Conservation (phyloP, 768 basidiomycete species). For the Boletellus ananiceps region DNA sequence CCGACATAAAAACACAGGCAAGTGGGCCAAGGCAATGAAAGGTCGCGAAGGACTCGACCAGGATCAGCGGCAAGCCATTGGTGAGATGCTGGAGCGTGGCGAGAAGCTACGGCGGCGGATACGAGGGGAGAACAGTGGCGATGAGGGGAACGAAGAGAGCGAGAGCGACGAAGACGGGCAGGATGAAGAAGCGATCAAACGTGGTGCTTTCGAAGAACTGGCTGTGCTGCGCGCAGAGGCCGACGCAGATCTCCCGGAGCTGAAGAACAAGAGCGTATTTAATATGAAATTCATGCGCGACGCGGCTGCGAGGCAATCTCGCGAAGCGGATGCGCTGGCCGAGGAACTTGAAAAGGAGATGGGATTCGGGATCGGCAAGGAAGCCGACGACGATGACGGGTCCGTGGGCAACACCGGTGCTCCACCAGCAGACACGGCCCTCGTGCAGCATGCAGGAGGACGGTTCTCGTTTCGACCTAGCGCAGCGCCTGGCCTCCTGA, state of each 20-base stretch:
- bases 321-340: conserved; percentile 52
- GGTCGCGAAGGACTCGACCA: conserved; percentile 62
- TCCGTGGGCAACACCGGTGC: conserved; percentile 27
- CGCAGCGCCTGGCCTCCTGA: conserved; percentile 16
- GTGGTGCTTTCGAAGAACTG: conserved; percentile 75
- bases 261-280: conserved; percentile 67
- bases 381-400: conserved; percentile 28
- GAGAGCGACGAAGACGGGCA: conserved; percentile 35
- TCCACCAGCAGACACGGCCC: conserved; percentile 30
- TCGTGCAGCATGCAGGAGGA: conserved; percentile 60
- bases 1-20: conserved; percentile 81
- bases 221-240: conserved; percentile 42
- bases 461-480: conserved; percentile 62
- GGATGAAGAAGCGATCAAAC: conserved; percentile 50
- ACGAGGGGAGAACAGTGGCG: conserved; percentile 58
- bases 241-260: conserved; percentile 20
- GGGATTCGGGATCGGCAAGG: conserved; percentile 37
- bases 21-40: conserved; percentile 79
- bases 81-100: conserved; percentile 80
- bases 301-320: conserved; percentile 66
- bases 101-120: conserved; percentile 79
- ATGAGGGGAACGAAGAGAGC: conserved; percentile 45
- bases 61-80: conserved; percentile 63
- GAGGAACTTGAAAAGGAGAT: conserved; percentile 75
- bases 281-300: conserved; percentile 99